These are phyloP conservation scores for Yarrowia osloensis DNA, from an alignment of 805 yeast genomes.

Conservation along the genomic window DNA sequence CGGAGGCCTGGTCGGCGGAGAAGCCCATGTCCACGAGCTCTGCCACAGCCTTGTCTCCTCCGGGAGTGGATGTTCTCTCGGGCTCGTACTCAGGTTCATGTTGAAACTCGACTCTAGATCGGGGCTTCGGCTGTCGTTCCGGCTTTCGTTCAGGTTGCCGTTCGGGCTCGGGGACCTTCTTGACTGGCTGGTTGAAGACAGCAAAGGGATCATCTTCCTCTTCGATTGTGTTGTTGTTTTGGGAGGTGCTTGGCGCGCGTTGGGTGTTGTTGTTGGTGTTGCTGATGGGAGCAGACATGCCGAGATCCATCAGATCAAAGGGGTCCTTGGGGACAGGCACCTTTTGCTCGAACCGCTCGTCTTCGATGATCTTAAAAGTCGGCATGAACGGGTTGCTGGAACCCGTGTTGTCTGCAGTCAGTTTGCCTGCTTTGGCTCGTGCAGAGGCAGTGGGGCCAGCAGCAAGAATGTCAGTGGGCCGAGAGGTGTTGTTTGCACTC, in stretches of 20 bases:
- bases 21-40: conserved; percentile 82
- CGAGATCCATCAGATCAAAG: conserved; percentile 28
- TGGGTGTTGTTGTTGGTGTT: not conserved
- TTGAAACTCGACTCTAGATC: conserved; percentile 8
- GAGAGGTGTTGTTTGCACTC: not conserved
- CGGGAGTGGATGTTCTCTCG: conserved; percentile 26
- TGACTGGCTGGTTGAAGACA: conserved; percentile 30
- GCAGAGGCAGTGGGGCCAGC: not conserved
- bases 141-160: conserved; percentile 5
- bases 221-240: not conserved
- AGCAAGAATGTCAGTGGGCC: conserved; percentile 12
- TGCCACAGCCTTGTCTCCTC: conserved; percentile 51
- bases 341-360: not conserved
- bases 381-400: conserved; percentile 26
- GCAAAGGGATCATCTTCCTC: conserved; percentile 32
- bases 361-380: conserved; percentile 32
- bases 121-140: not conserved
- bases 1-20: conserved; percentile 56
- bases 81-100: not conserved
- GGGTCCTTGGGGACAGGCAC: not conserved
- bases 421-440: not conserved
- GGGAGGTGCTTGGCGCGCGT: not conserved
- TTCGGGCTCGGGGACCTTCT: not conserved
- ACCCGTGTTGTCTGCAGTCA: conserved; percentile 19
- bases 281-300: conserved; percentile 13